These are phyloP conservation scores for Venturiaceae sp. DNA, from an alignment of 2,329 filamentous ascomycete species.

Conservation along the genomic window DNA sequence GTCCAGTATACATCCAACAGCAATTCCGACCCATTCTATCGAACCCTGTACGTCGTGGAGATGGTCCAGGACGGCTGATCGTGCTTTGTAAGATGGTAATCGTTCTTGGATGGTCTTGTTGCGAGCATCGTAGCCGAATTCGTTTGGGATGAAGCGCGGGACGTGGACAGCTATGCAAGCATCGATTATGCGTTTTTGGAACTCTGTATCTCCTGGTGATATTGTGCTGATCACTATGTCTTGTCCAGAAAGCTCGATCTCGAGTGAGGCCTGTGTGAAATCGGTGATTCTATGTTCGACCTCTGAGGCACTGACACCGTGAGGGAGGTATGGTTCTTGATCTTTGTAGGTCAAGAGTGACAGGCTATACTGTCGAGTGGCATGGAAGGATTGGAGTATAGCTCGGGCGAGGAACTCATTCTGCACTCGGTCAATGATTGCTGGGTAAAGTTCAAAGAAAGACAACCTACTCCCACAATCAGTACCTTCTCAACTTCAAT, in stretches of 20 bases:
- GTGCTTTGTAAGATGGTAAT: not conserved
- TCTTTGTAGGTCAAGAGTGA: not conserved
- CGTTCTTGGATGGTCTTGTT: slow-evolving; percentile 34
- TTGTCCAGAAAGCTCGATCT: slow-evolving; percentile 40
- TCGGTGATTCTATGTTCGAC: slow-evolving; percentile 17
- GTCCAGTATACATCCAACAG: not conserved
- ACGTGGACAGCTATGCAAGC: slow-evolving; percentile 51
- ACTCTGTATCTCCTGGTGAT: slow-evolving; percentile 26
- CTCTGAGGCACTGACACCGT: not conserved
- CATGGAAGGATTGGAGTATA: not conserved
- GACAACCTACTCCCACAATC: not conserved
- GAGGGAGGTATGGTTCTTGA: not conserved
- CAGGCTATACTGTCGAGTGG: not conserved
- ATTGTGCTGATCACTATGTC: slow-evolving; percentile 47
- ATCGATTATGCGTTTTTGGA: slow-evolving; percentile 45
- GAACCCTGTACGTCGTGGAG: not conserved
- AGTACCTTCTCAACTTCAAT: not conserved
- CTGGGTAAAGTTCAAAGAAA: not conserved
- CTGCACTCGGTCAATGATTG: not conserved
- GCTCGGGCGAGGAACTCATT: not conserved
- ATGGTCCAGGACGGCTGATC: not conserved
- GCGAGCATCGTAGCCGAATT: slow-evolving; percentile 46
- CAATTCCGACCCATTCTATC: not conserved
- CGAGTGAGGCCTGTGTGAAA: slow-evolving; percentile 39
- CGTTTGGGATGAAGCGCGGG: slow-evolving; percentile 50